Evolutionary conservation across 83 land plant genomes (phyloP).

Genomic region (Isoetes engelmannii): DNA sequence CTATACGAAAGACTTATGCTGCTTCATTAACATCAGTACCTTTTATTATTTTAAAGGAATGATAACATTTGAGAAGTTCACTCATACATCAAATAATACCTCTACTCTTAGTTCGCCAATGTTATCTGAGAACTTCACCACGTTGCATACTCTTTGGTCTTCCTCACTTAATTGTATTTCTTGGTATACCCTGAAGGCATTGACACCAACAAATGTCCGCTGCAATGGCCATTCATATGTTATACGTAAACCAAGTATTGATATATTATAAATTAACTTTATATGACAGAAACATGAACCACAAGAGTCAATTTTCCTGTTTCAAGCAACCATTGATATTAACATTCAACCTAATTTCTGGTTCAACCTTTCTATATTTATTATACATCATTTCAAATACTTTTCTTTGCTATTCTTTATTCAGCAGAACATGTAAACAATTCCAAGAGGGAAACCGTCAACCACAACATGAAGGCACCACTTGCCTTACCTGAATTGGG

Average conservation of each 20-base stretch:
- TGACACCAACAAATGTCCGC: slow-evolving; percentile 98
- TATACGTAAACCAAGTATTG: not conserved
- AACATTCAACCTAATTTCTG: not conserved
- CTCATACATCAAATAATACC: slow-evolving; percentile 31
- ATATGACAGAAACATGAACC: not conserved
- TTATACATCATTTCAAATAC: not conserved
- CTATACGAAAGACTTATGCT: no score
- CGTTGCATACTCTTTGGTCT: slow-evolving; percentile 81
- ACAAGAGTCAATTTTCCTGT: not conserved
- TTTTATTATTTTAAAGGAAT: no score
- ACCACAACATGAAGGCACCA: no score
- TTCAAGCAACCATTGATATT: not conserved
- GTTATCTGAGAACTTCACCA: slow-evolving; percentile 76
- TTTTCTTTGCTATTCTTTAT: no score
- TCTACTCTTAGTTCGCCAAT: slow-evolving; percentile 95
- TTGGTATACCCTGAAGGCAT: slow-evolving; percentile 78
- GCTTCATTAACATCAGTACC: no score
- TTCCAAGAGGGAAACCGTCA: no score
- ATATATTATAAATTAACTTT: not conserved
- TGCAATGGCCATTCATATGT: slow-evolving; percentile 26
- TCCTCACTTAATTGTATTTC: slow-evolving; percentile 53
- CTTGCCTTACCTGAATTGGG: slow-evolving; percentile 66
- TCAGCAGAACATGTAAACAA: no score
- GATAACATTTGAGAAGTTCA: no score
- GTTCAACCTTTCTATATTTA: not conserved